Base-by-base conservation (phyloP, 345 rosid species). In the Limnanthes douglasii region DNA sequence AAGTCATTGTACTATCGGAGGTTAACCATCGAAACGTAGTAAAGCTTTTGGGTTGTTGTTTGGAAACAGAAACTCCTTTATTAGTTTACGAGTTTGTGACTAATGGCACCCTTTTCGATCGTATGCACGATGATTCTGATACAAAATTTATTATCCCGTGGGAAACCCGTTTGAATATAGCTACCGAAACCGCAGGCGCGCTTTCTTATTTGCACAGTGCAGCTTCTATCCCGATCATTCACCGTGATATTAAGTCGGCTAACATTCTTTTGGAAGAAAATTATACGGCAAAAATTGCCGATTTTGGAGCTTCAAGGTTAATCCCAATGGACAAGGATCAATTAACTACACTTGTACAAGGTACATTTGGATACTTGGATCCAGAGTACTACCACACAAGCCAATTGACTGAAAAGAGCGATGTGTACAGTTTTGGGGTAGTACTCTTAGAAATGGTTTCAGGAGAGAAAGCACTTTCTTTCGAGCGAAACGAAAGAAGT, bases 11-110 rank as follows among this genome's bases (percentile, higher is more conserved):
- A 3, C 64, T 72, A 4, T 64, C 70, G 0, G 70, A 59, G 40
- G 60, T 70, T 31, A 62, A 70, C 32, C 78, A 59, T 14, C 35
- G 54, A 31, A 59, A 70, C 12, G 64, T 62, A 13, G 67, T 66
- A 9, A 59, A 49, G 25, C 59, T 70, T n/a, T 13, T 72, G 10
- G 72, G 75, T 11, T 68, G 75, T 21, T 68, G 75, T 35, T 52
- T 72, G 2, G 79, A 70, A 45, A 66, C 64, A 0, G 39, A 38
- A 2, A 69, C 64, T 11, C 82, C 71, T 10, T 23, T 69, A 11
- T 15, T 73, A 18, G 66, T 69, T 12, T 66, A 66, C 15, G 73
- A 62, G 48, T 53, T 49, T 35, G 42, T 70, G 5, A 32, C 59
- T 5, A 70, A 70, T 10, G 68, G 73, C 3, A 59, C 67, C 15